phyloP scores from a whole-genome alignment of 2,329 filamentous ascomycete genomes.

The Stemphylium lycopersici region DNA sequence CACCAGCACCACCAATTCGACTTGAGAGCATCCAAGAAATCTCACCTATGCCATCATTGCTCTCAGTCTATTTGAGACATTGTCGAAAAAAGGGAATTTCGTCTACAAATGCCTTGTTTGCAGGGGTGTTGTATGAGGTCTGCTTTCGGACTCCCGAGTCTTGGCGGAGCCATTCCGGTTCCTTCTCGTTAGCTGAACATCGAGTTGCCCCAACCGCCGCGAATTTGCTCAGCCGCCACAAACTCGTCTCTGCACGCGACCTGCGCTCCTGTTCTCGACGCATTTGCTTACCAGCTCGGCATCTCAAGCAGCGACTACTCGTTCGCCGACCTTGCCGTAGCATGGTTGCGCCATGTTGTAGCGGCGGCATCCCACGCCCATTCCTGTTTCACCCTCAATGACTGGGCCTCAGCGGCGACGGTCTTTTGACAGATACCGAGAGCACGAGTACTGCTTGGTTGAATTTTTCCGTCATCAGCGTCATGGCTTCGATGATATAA shows the following conservation, averaged over 20 bases:
- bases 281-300: slow-evolving; percentile 4
- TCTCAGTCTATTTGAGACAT: background rate
- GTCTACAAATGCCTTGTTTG: background rate
- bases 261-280: slow-evolving; percentile 7
- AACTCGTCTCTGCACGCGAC: slow-evolving; percentile 25
- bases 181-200: slow-evolving; percentile 21
- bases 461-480: slow-evolving; percentile 21
- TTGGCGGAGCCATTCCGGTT: slow-evolving; percentile 12
- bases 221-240: slow-evolving; percentile 20
- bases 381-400: slow-evolving; percentile 32
- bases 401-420: slow-evolving; percentile 15
- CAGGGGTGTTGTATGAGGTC: background rate
- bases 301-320: slow-evolving; percentile 9
- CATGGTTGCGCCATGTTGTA: slow-evolving; percentile 15
- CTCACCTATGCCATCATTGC: too few species aligned
- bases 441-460: slow-evolving; percentile 1
- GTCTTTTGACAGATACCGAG: background rate
- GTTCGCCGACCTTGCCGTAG: slow-evolving; percentile 11
- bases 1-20: background rate
- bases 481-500: slow-evolving; percentile 38
- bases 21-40: background rate
- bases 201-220: background rate
- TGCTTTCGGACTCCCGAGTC: background rate
- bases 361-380: slow-evolving; percentile 9
- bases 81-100: background rate